Conservation (phyloP, 1,284 basidiomycete species). For the Pyrrhoderma noxium region DNA sequence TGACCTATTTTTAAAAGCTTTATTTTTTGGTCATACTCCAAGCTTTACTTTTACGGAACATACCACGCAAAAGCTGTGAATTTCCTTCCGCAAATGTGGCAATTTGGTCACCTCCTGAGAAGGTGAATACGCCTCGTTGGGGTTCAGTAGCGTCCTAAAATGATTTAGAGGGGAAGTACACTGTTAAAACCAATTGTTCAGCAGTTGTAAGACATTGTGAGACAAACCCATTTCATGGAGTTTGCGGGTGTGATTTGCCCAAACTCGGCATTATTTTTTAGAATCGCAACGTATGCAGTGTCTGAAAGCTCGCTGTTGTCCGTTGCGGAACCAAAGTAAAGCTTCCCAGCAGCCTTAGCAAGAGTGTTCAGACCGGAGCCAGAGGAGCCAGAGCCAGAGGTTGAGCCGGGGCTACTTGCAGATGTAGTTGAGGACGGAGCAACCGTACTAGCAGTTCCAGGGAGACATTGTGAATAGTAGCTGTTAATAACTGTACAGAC, state of each 20-base stretch:
- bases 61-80: constrained; percentile 20
- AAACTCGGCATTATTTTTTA: constrained; percentile 26
- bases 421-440: constrained; percentile 7
- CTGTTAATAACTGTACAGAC: constrained; percentile 23
- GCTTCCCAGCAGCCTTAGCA: constrained; percentile 23
- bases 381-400: constrained; percentile 4
- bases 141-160: constrained; percentile 22
- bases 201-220: neutral
- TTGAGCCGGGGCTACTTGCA: neutral
- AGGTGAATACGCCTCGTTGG: constrained; percentile 24
- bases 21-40: neutral
- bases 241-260: constrained; percentile 32
- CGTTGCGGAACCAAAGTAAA: constrained; percentile 24
- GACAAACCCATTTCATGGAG: constrained; percentile 32
- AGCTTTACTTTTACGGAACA: neutral
- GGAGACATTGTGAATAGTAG: constrained; percentile 32
- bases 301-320: constrained; percentile 22
- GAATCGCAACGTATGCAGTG: constrained; percentile 20
- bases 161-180: neutral
- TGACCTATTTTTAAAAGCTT: constrained; percentile 12
- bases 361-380: constrained; percentile 17
- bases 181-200: neutral
- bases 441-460: constrained; percentile 12
- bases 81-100: constrained; percentile 24
- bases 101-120: constrained; percentile 23